Evolutionary conservation across 2,329 filamentous ascomycete genomes (phyloP).

Genomic region (Clonostachys byssicola): DNA sequence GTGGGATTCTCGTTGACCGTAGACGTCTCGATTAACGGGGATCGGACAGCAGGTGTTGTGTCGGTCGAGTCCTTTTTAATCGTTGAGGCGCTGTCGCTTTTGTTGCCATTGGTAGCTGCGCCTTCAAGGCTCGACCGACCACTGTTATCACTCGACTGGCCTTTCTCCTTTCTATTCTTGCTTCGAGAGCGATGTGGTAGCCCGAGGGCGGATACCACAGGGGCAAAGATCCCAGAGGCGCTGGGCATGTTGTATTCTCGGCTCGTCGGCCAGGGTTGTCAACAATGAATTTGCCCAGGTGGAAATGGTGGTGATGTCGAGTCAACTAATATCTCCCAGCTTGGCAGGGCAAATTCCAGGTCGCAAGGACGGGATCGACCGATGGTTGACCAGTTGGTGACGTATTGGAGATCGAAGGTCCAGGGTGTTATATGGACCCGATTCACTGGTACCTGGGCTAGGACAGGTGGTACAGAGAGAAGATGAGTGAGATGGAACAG

Average conservation of each 20-base stretch:
- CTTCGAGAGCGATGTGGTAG: constrained; percentile 5
- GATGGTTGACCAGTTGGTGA: background rate
- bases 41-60: too few relatives aligned
- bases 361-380: background rate
- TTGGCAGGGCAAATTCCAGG: background rate
- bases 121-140: too few relatives aligned
- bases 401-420: too few relatives aligned
- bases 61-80: background rate
- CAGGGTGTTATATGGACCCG: too few relatives aligned
- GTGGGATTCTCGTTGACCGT: background rate
- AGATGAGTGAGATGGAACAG: too few relatives aligned
- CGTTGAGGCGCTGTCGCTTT: background rate
- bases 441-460: too few relatives aligned
- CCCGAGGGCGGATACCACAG: constrained; percentile 26
- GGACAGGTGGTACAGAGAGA: too few relatives aligned
- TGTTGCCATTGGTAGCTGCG: background rate
- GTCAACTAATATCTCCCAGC: background rate
- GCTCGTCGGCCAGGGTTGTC: background rate
- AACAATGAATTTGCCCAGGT: background rate
- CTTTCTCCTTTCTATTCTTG: too few relatives aligned
- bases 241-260: constrained; percentile 16
- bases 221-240: constrained; percentile 18
- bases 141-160: too few relatives aligned
- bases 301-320: background rate
- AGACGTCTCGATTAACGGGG: too few relatives aligned